A percentile compares a stretch with the other conserved stretches of the same genome.
phyloP scores from a whole-genome alignment of 768 basidiomycete genomes.

The Russula foetens region DNA sequence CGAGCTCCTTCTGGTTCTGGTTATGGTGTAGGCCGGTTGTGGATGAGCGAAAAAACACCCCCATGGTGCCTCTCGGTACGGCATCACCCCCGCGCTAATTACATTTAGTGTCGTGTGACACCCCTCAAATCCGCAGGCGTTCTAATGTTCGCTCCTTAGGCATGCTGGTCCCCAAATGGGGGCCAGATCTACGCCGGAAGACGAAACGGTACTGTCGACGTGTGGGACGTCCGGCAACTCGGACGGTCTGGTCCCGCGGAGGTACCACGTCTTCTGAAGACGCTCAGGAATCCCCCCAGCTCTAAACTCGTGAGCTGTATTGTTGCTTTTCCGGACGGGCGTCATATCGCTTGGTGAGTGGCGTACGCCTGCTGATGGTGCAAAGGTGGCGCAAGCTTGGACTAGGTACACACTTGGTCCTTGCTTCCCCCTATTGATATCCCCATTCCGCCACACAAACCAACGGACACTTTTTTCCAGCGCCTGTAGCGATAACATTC shows the following conservation, averaged over 20 bases:
- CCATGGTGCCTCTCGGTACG: conserved; percentile 94
- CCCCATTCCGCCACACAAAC: background rate
- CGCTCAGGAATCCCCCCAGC: conserved; percentile 75
- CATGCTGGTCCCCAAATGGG: conserved; percentile 90
- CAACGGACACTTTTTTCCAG: conserved; percentile 32
- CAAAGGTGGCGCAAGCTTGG: background rate
- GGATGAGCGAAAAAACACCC: conserved; percentile 87
- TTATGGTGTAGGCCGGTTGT: conserved; percentile 72
- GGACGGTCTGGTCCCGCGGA: conserved; percentile 52
- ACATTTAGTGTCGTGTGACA: conserved; percentile 10
- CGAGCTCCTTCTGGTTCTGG: conserved; percentile 50
- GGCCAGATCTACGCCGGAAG: conserved; percentile 85
- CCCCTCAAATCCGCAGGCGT: background rate
- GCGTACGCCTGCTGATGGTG: background rate
- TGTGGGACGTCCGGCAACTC: conserved; percentile 88
- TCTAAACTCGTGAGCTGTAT: conserved; percentile 92
- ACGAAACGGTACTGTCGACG: conserved; percentile 82
- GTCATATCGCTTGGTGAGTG: conserved; percentile 82
- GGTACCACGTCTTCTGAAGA: conserved; percentile 75
- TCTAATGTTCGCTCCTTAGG: conserved; percentile 40
- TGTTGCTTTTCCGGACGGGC: conserved; percentile 84
- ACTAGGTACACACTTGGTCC: background rate
- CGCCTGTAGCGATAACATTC: conserved; percentile 87
- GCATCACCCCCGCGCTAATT: conserved; percentile 13
- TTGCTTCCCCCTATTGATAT: conserved; percentile 1